Conservation (phyloP, 2,329 filamentous ascomycete genomes). For the Penicillium sp. region DNA sequence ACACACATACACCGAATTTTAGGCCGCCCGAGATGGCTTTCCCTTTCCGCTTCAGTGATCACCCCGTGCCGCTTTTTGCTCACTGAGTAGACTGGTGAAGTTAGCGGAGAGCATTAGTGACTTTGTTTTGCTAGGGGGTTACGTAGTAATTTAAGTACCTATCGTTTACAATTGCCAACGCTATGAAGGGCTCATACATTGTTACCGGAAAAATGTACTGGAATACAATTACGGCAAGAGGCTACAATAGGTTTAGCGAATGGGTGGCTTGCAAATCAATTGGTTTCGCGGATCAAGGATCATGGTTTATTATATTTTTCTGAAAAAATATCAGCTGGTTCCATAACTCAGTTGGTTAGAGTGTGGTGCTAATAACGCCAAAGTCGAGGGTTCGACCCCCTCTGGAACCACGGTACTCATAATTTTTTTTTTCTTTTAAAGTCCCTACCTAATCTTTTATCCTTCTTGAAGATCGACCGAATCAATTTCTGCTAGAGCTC, state of each 20-base stretch:
- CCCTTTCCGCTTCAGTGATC: neutral
- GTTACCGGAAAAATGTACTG: neutral
- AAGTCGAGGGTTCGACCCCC: neutral
- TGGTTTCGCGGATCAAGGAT: too few species aligned
- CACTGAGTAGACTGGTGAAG: neutral
- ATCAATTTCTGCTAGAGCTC: too few species aligned
- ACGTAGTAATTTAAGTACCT: neutral
- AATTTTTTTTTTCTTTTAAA: neutral
- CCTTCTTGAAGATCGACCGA: neutral
- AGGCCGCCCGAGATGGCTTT: neutral
- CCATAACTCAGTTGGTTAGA: neutral
- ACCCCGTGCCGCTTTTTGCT: neutral
- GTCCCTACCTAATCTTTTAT: neutral
- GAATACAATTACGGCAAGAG: neutral
- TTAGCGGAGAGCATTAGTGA: neutral
- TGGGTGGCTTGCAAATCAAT: neutral
- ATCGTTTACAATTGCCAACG: neutral
- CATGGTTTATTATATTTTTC: too few species aligned
- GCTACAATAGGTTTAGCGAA: neutral
- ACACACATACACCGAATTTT: neutral
- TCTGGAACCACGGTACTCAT: neutral
- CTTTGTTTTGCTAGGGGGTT: neutral
- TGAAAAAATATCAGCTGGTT: too few species aligned
- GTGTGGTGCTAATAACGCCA: too few species aligned
- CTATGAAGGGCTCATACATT: neutral